These are phyloP conservation scores for Parastagonospora avenae DNA, from an alignment of 2,329 filamentous ascomycete genomes.

Conservation along the genomic window DNA sequence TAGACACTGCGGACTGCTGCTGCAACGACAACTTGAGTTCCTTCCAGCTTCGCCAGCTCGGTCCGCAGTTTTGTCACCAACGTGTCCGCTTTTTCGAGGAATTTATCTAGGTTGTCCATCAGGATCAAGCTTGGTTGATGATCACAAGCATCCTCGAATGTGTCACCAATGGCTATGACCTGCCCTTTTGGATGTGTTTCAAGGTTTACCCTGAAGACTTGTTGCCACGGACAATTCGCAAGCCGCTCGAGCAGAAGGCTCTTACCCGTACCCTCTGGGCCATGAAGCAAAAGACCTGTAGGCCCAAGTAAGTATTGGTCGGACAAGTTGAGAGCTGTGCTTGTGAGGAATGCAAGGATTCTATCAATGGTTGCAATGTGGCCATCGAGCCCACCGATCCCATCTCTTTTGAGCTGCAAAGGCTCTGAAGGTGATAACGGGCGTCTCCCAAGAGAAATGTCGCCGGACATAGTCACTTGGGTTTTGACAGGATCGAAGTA, in stretches of 20 bases:
- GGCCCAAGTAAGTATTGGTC: slow-evolving; percentile 40
- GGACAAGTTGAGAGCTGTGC: slow-evolving; percentile 12
- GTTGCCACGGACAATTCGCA: slow-evolving; percentile 69
- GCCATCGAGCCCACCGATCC: slow-evolving; percentile 70
- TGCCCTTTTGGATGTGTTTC: slow-evolving; percentile 51
- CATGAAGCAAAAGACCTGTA: slow-evolving; percentile 74
- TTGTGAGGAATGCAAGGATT: slow-evolving; percentile 57
- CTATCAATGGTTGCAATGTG: slow-evolving; percentile 71
- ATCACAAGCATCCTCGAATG: slow-evolving; percentile 71
- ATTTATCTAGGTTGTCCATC: slow-evolving; percentile 75
- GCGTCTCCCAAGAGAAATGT: slow-evolving; percentile 8
- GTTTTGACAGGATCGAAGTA: slow-evolving; percentile 38
- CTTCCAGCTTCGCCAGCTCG: slow-evolving; percentile 58
- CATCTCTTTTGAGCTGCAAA: slow-evolving; percentile 47
- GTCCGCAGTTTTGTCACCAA: slow-evolving; percentile 27
- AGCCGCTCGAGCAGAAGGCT: slow-evolving; percentile 73
- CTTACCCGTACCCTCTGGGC: slow-evolving; percentile 85
- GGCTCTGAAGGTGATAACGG: slow-evolving; percentile 11
- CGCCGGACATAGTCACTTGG: slow-evolving; percentile 23
- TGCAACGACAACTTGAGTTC: slow-evolving; percentile 70
- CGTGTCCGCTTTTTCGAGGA: slow-evolving; percentile 50
- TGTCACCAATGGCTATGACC: slow-evolving; percentile 65
- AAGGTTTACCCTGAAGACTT: slow-evolving; percentile 65
- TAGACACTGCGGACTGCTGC: slow-evolving; percentile 75
- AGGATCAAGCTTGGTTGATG: slow-evolving; percentile 77